Conservation (phyloP, 78 protist genomes). For the Guillardia theta region DNA sequence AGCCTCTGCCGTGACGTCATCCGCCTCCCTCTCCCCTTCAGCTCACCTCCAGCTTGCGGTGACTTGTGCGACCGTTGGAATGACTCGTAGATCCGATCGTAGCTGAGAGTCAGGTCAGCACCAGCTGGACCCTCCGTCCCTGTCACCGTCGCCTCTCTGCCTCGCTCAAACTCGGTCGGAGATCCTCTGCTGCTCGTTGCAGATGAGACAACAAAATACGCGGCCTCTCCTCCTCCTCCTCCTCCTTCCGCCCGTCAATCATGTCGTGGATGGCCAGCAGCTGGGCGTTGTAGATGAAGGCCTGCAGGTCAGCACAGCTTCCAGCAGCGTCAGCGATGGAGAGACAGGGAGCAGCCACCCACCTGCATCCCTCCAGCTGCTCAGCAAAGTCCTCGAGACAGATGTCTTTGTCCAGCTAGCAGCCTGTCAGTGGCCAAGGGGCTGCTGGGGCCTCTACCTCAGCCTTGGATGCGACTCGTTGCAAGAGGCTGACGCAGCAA, state of each 20-base stretch:
- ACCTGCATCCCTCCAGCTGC: not conserved
- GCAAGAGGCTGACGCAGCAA: too few species aligned
- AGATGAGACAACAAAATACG: not conserved
- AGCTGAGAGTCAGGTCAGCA: not conserved
- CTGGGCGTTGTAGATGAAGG: conserved; percentile 68
- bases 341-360: not conserved
- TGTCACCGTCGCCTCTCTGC: not conserved
- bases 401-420: not conserved
- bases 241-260: not conserved
- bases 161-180: not conserved
- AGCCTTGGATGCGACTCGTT: conserved; percentile 56
- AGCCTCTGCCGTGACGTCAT: not conserved
- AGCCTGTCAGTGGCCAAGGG: not conserved
- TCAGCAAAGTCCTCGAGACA: not conserved
- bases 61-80: not conserved
- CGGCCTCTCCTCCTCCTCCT: not conserved
- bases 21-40: not conserved
- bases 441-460: not conserved
- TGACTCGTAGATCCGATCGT: not conserved
- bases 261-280: conserved; percentile 58
- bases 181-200: not conserved
- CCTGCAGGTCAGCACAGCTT: conserved; percentile 73
- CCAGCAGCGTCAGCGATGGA: not conserved
- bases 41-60: not conserved
- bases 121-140: not conserved